These are phyloP conservation scores for Blastobotrys elegans DNA, from an alignment of 1,139 yeast genomes.

Conservation along the genomic window DNA sequence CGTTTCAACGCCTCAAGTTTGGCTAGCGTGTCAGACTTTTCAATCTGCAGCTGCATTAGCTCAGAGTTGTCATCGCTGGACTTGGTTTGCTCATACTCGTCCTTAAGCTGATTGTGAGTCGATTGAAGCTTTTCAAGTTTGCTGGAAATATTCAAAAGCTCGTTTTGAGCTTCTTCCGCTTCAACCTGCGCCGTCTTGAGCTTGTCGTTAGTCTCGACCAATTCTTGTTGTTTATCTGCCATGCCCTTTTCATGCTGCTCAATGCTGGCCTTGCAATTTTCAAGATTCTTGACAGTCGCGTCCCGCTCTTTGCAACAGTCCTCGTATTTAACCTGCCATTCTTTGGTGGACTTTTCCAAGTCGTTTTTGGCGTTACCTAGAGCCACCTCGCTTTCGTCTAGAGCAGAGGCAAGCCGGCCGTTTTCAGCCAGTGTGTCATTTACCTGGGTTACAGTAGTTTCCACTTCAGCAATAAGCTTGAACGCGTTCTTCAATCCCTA, in stretches of 20 bases:
- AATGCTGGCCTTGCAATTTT: background rate
- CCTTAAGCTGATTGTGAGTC: background rate
- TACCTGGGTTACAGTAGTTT: slow-evolving; percentile 12
- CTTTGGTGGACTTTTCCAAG: background rate
- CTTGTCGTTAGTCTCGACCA: background rate
- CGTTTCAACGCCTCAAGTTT: background rate
- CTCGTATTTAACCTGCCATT: background rate
- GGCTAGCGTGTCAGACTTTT: background rate
- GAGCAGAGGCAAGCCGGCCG: slow-evolving; percentile 8
- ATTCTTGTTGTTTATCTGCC: background rate
- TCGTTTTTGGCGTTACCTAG: background rate
- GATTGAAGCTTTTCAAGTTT: background rate
- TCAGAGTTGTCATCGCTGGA: background rate
- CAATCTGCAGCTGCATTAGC: background rate
- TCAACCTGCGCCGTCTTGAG: background rate
- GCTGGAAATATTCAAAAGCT: background rate
- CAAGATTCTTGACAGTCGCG: background rate
- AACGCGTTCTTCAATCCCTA: slow-evolving; percentile 14
- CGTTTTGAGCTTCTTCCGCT: background rate
- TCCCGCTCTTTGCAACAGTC: background rate
- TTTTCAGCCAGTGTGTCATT: slow-evolving; percentile 14
- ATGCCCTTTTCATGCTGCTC: background rate
- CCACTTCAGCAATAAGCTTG: slow-evolving; percentile 12
- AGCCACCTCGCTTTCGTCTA: slow-evolving; percentile 12
- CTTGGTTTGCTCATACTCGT: no score